These are phyloP conservation scores for Penicillium goetzii DNA, from an alignment of 495 filamentous ascomycete genomes.

Conservation along the genomic window DNA sequence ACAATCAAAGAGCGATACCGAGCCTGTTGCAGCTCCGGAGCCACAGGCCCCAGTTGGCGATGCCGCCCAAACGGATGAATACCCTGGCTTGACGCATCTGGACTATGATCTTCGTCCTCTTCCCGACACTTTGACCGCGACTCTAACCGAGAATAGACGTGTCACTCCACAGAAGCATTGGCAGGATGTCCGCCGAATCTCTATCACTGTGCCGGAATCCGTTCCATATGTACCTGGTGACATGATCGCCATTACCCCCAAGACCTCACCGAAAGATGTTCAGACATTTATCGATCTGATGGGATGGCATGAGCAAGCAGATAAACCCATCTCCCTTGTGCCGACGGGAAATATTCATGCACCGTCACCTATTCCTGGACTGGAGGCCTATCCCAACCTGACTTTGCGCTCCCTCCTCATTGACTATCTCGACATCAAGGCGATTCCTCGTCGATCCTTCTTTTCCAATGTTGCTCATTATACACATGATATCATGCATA, in stretches of 20 bases:
- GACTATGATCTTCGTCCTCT: conserved; percentile 55
- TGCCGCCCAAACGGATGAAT: conserved; percentile 15
- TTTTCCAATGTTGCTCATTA: conserved; percentile 75
- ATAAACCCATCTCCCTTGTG: conserved; percentile 59
- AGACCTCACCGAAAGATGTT: conserved; percentile 82
- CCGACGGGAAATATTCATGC: conserved; percentile 34
- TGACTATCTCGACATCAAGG: conserved; percentile 83
- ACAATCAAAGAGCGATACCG: conserved; percentile 38
- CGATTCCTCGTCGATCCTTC: conserved; percentile 86
- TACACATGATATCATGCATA: conserved; percentile 69
- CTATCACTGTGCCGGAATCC: conserved; percentile 52
- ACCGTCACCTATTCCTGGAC: conserved; percentile 47
- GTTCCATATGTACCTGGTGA: conserved; percentile 69
- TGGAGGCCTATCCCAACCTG: conserved; percentile 47
- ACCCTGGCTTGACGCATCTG: conserved; percentile 44
- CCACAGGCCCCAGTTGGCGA: conserved; percentile 1
- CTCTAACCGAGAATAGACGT: conserved; percentile 61
- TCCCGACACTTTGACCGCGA: conserved; percentile 48
- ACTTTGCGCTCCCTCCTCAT: conserved; percentile 78
- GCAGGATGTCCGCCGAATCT: conserved; percentile 90
- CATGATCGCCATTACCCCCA: conserved; percentile 77
- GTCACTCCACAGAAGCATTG: conserved; percentile 78
- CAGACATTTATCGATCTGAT: conserved; percentile 72
- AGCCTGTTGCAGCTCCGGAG: neutral
- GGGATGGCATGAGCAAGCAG: conserved; percentile 73